These are phyloP conservation scores for Calycina herbarum DNA, from an alignment of 2,329 filamentous ascomycete genomes.

Conservation along the genomic window DNA sequence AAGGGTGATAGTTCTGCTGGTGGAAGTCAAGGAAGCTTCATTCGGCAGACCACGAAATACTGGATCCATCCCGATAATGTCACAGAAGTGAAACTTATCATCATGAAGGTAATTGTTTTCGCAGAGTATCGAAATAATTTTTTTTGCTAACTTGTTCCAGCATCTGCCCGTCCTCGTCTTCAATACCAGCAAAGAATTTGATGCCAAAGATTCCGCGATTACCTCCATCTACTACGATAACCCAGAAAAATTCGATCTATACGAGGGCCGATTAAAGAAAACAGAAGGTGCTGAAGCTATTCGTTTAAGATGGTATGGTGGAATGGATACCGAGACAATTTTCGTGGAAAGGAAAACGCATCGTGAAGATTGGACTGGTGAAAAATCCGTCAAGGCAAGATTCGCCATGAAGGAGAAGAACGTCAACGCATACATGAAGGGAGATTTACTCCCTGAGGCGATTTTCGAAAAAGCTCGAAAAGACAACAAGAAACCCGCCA, in stretches of 20 bases:
- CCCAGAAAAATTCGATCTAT: slow-evolving; percentile 88
- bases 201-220: slow-evolving; percentile 85
- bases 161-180: slow-evolving; percentile 96
- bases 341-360: slow-evolving; percentile 98
- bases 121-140: not conserved
- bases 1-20: slow-evolving; percentile 91
- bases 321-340: slow-evolving; percentile 92
- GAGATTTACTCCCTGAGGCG: slow-evolving; percentile 78
- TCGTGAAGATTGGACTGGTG: slow-evolving; percentile 97
- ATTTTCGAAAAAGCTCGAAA: slow-evolving; percentile 97
- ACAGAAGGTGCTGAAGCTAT: slow-evolving; percentile 97
- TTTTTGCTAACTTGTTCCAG: slow-evolving; percentile 38
- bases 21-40: slow-evolving; percentile 89
- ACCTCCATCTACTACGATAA: slow-evolving; percentile 99
- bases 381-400: slow-evolving; percentile 97
- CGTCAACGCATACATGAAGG: slow-evolving; percentile 85
- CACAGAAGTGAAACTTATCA: slow-evolving; percentile 95
- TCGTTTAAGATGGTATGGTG: slow-evolving; percentile 94
- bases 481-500: slow-evolving; percentile 89
- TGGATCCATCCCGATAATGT: slow-evolving; percentile 99
- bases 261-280: slow-evolving; percentile 93
- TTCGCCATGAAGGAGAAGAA: slow-evolving; percentile 97
- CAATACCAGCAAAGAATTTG: slow-evolving; percentile 96
- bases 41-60: slow-evolving; percentile 97
- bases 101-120: slow-evolving; percentile 65